Base-by-base conservation (phyloP, 2,329 filamentous ascomycete genomes). In the Nemania serpens region DNA sequence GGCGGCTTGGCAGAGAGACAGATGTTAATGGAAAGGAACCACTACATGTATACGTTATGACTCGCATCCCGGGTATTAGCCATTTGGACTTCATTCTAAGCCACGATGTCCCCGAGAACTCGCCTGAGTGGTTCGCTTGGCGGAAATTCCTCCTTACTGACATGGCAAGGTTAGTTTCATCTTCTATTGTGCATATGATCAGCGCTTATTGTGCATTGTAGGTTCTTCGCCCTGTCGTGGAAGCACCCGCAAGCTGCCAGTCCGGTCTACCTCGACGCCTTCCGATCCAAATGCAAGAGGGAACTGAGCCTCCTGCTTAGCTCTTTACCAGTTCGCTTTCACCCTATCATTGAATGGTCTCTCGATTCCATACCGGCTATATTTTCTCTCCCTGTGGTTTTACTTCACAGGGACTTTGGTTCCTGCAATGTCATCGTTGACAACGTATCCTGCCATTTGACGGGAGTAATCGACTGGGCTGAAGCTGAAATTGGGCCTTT, bases 391-490 rank as follows among this genome's bases (percentile, higher is more conserved):
- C 77, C 75, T 34, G 76, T 76, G 70, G 75, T 78, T 5, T 71
- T 79, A 17, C 69, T 77, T 2, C 75, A 79, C 58, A 64, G 66
- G 59, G 75, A 79, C 54, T 76, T 80, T 64, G 66, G 73, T 20
- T 36, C 55, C 29, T 75, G 66, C 68, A 80, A 80, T 59, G 75
- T 79, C 42, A 71, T 79, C 10, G 76, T 80, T 5, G 70, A 79
- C 42, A 68, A 75, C 29, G 52, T 13, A 45, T 66, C 75, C 34
- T 78, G 71, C 66, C 72, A 75, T 65, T 60, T 80, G 3, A 68
- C 69, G 34, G 76, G 77, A 2, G 75, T 79, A 7, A 69, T 80
- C 56, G 76, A 79, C 68, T 81, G 75, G 76, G 74, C 77, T 1
- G 75, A 79, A 65, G 74, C 76, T 2, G 69, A 73, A 49, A 70